phyloP scores from a whole-genome alignment of 495 filamentous ascomycete species.

The Baudoinia panamericana region DNA sequence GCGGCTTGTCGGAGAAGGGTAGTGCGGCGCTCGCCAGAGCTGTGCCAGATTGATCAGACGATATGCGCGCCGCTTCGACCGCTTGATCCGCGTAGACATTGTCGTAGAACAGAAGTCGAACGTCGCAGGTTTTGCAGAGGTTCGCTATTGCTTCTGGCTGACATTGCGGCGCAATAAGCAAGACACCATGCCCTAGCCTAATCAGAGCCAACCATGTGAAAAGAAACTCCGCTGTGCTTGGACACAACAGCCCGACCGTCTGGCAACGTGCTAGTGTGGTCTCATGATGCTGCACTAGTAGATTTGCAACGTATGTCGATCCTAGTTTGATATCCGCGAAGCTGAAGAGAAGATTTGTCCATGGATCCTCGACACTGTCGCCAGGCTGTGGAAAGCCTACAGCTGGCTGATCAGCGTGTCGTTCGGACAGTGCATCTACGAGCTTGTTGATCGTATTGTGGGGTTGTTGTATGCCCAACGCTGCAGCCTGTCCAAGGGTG shows the following conservation, averaged over 20 bases:
- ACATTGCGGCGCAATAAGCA: slow-evolving; percentile 45
- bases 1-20: neutral
- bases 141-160: slow-evolving; percentile 31
- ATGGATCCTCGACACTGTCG: neutral
- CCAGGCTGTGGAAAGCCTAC: slow-evolving; percentile 31
- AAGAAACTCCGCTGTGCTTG: slow-evolving; percentile 38
- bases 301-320: slow-evolving; percentile 7
- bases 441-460: slow-evolving; percentile 36
- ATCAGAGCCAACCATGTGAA: slow-evolving; percentile 42
- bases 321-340: slow-evolving; percentile 20
- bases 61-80: neutral
- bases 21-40: neutral
- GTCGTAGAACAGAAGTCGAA: slow-evolving; percentile 29
- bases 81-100: slow-evolving; percentile 22
- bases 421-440: slow-evolving; percentile 32
- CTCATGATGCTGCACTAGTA: neutral
- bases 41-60: neutral
- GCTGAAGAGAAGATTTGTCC: slow-evolving; percentile 22
- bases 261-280: neutral
- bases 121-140: slow-evolving; percentile 33
- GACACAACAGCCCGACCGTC: slow-evolving; percentile 36
- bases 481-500: slow-evolving; percentile 37
- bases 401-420: slow-evolving; percentile 27
- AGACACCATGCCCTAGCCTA: slow-evolving; percentile 34
- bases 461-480: slow-evolving; percentile 20